These are phyloP conservation scores for Saccharomycopsis vini DNA, from an alignment of 805 yeast species.

Conservation along the genomic window DNA sequence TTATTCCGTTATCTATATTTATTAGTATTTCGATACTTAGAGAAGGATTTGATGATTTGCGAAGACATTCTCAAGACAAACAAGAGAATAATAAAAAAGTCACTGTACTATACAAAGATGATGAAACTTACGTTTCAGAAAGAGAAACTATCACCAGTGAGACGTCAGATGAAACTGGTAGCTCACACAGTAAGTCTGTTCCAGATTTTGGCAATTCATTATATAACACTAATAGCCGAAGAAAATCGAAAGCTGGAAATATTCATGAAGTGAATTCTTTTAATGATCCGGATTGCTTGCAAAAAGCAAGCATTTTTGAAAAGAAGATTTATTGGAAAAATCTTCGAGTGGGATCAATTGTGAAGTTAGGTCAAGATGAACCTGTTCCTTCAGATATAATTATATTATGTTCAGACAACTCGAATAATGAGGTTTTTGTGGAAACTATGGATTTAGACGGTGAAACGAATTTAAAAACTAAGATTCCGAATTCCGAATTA, in stretches of 20 bases:
- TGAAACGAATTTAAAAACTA: conserved; percentile 83
- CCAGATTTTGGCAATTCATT: conserved; percentile 29
- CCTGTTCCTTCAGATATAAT: conserved; percentile 92
- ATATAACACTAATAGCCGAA: too few species aligned
- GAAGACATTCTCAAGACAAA: conserved; percentile 76
- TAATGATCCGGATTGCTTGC: conserved; percentile 19
- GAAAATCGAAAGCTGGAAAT: conserved; percentile 44
- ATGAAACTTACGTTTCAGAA: not conserved
- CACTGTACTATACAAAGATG: conserved; percentile 1
- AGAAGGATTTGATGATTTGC: conserved; percentile 90
- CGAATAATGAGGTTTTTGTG: conserved; percentile 57
- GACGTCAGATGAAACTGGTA: conserved; percentile 6
- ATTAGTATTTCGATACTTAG: conserved; percentile 82
- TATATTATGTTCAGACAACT: conserved; percentile 54
- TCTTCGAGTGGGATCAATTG: conserved; percentile 79
- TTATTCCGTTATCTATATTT: conserved; percentile 78
- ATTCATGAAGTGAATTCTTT: conserved; percentile 16
- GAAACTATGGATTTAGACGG: conserved; percentile 99
- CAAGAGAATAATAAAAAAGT: conserved; percentile 59
- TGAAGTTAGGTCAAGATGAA: conserved; percentile 67
- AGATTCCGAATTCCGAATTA: conserved; percentile 56
- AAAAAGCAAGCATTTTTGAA: conserved; percentile 29
- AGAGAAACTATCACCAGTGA: conserved; percentile 12
- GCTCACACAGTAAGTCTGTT: conserved; percentile 7
- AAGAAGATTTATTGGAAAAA: conserved; percentile 55